Conservation (phyloP, 768 basidiomycete species). For the Termitomyces titanicus region DNA sequence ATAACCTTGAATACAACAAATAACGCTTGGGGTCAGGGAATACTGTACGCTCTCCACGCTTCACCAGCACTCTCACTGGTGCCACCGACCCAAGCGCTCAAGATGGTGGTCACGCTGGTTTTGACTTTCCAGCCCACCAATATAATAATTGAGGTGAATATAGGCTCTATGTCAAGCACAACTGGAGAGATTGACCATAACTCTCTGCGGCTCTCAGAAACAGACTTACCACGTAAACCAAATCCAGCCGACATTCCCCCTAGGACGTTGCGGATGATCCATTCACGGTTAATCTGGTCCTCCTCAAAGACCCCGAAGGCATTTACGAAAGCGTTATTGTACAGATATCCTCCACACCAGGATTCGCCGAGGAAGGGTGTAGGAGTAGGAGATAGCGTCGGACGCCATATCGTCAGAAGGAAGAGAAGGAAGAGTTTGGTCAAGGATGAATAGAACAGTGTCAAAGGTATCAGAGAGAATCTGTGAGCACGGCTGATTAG, state of each 20-base stretch:
- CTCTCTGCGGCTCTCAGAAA: not conserved
- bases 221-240: slow-evolving; percentile 64
- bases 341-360: slow-evolving; percentile 24
- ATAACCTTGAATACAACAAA: not conserved
- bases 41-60: slow-evolving; percentile 80
- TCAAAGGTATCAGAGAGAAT: slow-evolving; percentile 73
- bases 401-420: slow-evolving; percentile 76
- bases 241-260: slow-evolving; percentile 89
- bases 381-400: slow-evolving; percentile 30
- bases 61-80: slow-evolving; percentile 53
- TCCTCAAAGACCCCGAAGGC: slow-evolving; percentile 63
- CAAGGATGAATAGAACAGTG: slow-evolving; percentile 77
- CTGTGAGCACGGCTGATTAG: slow-evolving; percentile 28
- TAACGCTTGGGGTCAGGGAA: slow-evolving; percentile 42
- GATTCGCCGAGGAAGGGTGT: slow-evolving; percentile 20
- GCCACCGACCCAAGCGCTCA: slow-evolving; percentile 67
- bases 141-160: slow-evolving; percentile 74
- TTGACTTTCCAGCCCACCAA: slow-evolving; percentile 71
- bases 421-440: slow-evolving; percentile 84
- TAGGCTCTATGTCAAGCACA: slow-evolving; percentile 71
- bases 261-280: slow-evolving; percentile 79
- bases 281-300: slow-evolving; percentile 73
- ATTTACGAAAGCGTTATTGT: slow-evolving; percentile 30
- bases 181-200: slow-evolving; percentile 32
- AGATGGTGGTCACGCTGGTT: slow-evolving; percentile 54